phyloP scores from a whole-genome alignment of 2,329 filamentous ascomycete genomes.

The Paraphoma chrysanthemicola region DNA sequence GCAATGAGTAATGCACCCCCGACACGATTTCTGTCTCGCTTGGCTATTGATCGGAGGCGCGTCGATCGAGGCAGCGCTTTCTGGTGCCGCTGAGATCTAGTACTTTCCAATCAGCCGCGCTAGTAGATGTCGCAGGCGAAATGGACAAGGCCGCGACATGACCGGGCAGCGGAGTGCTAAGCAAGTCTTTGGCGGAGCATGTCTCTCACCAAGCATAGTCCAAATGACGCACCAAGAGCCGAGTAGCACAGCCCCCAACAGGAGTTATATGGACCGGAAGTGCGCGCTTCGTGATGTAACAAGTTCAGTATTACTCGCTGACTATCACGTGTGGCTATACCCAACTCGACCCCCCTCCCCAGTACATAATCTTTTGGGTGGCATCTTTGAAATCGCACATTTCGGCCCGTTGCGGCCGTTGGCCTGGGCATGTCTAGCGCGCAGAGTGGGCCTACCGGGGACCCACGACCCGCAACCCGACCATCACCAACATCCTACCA shows the following conservation, averaged over 20 bases:
- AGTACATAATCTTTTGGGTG: not conserved
- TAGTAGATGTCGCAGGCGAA: not conserved
- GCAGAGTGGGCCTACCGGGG: no score
- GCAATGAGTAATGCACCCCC: not conserved
- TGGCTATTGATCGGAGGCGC: constrained; percentile 3
- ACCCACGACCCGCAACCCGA: no score
- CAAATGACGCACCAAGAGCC: constrained; percentile 21
- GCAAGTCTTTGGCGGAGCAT: constrained; percentile 11
- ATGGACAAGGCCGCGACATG: constrained; percentile 4
- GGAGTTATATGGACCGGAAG: constrained; percentile 16
- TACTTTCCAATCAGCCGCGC: constrained; percentile 3
- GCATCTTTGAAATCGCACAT: not conserved
- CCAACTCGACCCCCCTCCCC: not conserved
- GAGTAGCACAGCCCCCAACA: constrained; percentile 19
- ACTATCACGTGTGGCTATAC: not conserved
- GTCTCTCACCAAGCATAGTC: constrained; percentile 9
- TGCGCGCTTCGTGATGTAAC: constrained; percentile 3
- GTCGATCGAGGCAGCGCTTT: not conserved
- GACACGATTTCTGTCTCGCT: not conserved
- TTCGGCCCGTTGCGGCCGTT: no score
- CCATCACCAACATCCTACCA: no score
- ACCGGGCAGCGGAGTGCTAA: constrained; percentile 5
- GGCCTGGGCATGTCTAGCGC: no score
- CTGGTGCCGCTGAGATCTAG: constrained; percentile 1
- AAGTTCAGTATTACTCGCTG: not conserved